phyloP scores from a whole-genome alignment of 2,329 filamentous ascomycete species.

The Colletotrichum noveboracense region DNA sequence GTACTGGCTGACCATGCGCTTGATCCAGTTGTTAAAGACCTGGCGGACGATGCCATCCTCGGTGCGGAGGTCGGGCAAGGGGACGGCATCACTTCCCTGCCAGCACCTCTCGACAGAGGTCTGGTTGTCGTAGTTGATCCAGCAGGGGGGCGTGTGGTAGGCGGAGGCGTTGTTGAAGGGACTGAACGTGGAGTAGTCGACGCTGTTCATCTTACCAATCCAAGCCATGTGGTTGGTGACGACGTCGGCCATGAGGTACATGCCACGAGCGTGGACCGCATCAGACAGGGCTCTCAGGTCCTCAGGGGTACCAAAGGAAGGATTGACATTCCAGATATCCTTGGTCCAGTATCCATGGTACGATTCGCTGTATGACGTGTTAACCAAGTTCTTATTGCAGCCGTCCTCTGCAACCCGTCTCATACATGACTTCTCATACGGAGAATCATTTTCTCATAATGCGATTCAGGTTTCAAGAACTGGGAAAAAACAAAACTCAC shows the following conservation, averaged over 20 bases:
- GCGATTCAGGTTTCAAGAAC: not conserved
- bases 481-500: conserved; percentile 6
- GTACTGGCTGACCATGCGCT: conserved; percentile 62
- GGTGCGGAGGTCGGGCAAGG: conserved; percentile 68
- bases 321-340: conserved; percentile 58
- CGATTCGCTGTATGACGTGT: conserved; percentile 32
- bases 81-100: conserved; percentile 47
- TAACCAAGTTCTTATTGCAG: not conserved
- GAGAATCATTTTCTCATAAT: not conserved
- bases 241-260: conserved; percentile 69
- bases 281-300: conserved; percentile 63
- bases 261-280: conserved; percentile 55
- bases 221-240: conserved; percentile 60
- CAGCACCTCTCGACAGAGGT: conserved; percentile 56
- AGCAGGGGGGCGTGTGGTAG: conserved; percentile 63
- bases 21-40: conserved; percentile 65
- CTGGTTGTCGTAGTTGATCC: conserved; percentile 60
- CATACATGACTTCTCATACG: not conserved
- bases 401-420: not conserved
- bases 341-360: conserved; percentile 64
- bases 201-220: conserved; percentile 53
- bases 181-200: conserved; percentile 33
- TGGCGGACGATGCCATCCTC: conserved; percentile 50
- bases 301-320: conserved; percentile 61
- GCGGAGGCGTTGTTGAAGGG: conserved; percentile 59